These are phyloP conservation scores for Ogataea ramenticola DNA, from an alignment of 805 yeast species.

Conservation along the genomic window DNA sequence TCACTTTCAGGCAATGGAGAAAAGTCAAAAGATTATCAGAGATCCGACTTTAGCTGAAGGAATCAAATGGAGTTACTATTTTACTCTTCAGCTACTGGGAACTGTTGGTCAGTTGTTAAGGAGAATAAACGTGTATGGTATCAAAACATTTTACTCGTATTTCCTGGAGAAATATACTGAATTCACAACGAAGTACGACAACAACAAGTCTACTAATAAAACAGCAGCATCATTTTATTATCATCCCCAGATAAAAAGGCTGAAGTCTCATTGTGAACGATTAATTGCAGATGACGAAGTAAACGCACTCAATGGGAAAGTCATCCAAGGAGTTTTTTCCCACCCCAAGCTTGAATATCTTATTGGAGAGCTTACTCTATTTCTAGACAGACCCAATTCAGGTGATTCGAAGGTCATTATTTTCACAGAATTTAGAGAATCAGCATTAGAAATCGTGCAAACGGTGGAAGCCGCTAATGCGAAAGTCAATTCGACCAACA, in stretches of 20 bases:
- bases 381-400: conserved; percentile 36
- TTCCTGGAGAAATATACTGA: conserved; percentile 52
- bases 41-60: conserved; percentile 59
- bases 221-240: conserved; percentile 55
- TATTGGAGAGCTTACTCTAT: conserved; percentile 47
- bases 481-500: conserved; percentile 5
- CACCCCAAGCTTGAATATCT: conserved; percentile 70
- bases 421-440: conserved; percentile 82
- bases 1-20: conserved; percentile 64
- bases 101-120: conserved; percentile 67
- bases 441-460: conserved; percentile 81
- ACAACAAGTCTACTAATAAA: conserved; percentile 55
- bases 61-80: conserved; percentile 64
- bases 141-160: conserved; percentile 65
- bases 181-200: conserved; percentile 48
- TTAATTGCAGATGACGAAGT: conserved; percentile 27
- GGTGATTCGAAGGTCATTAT: conserved; percentile 69
- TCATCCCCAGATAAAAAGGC: conserved; percentile 36
- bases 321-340: conserved; percentile 31
- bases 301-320: conserved; percentile 10
- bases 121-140: conserved; percentile 74
- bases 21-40: conserved; percentile 47
- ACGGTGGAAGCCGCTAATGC: conserved; percentile 39
- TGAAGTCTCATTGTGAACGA: conserved; percentile 39
- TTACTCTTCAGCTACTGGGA: conserved; percentile 53